phyloP scores from a whole-genome alignment of 139 green algal genomes.

The Haematococcus lacustris region DNA sequence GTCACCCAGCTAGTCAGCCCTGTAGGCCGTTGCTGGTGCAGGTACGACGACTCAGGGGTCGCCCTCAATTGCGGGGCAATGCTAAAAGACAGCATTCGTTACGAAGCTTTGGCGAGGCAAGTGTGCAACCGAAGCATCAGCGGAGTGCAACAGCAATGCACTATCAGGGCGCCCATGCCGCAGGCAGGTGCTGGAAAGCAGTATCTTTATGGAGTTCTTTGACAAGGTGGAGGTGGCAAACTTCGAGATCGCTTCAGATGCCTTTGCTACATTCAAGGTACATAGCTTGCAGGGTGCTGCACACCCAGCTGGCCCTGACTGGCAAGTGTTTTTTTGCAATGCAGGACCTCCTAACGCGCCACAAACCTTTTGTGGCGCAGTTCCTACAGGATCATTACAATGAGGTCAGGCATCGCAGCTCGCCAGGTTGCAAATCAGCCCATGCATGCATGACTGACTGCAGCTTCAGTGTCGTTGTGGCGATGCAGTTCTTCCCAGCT shows the following conservation, averaged over 20 bases:
- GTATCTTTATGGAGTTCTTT: constrained; percentile 63
- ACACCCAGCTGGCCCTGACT: too few relatives aligned
- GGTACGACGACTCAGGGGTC: constrained; percentile 67
- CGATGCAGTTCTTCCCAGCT: constrained; percentile 71
- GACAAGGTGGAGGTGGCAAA: constrained; percentile 74
- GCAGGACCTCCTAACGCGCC: constrained; percentile 77
- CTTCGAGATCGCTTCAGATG: constrained; percentile 91
- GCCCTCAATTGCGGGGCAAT: constrained; percentile 78
- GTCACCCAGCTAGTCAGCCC: too few relatives aligned
- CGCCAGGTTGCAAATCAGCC: too few relatives aligned
- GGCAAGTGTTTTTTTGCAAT: too few relatives aligned
- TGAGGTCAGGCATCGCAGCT: too few relatives aligned
- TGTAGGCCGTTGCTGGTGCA: constrained; percentile 14
- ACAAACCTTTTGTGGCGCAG: constrained; percentile 68
- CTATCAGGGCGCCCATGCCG: too few relatives aligned
- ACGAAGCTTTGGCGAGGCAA: constrained; percentile 55
- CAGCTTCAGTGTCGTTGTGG: too few relatives aligned
- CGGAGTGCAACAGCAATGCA: background rate
- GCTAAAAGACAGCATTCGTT: constrained; percentile 76
- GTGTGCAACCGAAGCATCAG: background rate
- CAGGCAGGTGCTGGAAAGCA: constrained; percentile 49
- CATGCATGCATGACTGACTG: too few relatives aligned
- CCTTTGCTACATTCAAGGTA: constrained; percentile 84
- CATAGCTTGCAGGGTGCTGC: too few relatives aligned
- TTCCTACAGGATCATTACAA: constrained; percentile 56